Evolutionary conservation across 139 green algal genomes (phyloP).

Genomic region (Ettlia oleoabundans): DNA sequence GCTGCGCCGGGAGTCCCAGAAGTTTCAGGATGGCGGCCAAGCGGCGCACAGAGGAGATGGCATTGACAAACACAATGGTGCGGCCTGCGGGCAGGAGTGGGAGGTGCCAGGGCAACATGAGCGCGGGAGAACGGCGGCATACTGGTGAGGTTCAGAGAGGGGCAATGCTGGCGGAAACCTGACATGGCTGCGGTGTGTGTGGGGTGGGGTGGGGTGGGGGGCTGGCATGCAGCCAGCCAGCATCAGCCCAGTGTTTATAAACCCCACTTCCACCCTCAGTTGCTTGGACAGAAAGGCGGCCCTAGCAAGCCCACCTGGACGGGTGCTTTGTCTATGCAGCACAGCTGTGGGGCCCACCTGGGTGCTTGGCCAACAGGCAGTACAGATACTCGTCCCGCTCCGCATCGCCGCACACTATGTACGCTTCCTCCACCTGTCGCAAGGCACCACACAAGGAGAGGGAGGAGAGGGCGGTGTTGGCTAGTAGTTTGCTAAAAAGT

Average conservation of each 20-base stretch:
- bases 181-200: too few relatives aligned
- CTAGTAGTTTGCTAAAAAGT: too few relatives aligned
- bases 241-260: too few relatives aligned
- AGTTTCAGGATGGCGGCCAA: constrained; percentile 84
- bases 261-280: too few relatives aligned
- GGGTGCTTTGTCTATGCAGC: not conserved
- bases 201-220: too few relatives aligned
- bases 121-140: too few relatives aligned
- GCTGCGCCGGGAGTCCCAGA: constrained; percentile 74
- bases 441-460: too few relatives aligned
- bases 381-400: constrained; percentile 87
- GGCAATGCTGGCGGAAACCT: too few relatives aligned
- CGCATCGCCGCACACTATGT: constrained; percentile 65
- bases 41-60: constrained; percentile 78
- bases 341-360: constrained; percentile 9
- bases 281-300: too few relatives aligned
- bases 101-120: not conserved
- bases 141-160: too few relatives aligned
- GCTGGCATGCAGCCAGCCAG: too few relatives aligned
- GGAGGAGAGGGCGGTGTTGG: too few relatives aligned
- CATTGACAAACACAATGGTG: constrained; percentile 96
- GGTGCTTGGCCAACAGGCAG: constrained; percentile 84
- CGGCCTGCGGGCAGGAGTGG: constrained; percentile 52
- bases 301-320: not conserved
- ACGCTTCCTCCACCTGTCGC: constrained; percentile 62